Conservation (phyloP, 169 alveolate species). For the Cryptosporidium canis region DNA sequence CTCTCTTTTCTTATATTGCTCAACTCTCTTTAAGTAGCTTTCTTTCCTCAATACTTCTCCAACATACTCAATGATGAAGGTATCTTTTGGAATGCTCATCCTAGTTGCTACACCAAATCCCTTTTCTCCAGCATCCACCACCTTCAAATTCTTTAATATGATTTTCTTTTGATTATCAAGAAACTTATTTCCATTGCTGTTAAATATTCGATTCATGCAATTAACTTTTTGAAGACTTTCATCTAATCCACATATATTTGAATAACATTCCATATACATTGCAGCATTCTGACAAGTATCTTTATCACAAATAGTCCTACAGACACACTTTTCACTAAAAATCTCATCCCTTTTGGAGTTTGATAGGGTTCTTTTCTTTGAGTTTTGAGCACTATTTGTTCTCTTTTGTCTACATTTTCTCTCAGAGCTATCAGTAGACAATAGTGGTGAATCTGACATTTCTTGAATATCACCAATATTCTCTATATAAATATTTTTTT, state of each 20-base stretch:
- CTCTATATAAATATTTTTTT: slow-evolving; percentile 34
- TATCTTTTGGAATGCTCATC: slow-evolving; percentile 79
- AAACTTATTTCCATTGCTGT: slow-evolving; percentile 23
- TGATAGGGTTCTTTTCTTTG: not conserved
- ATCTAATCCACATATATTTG: slow-evolving; percentile 74
- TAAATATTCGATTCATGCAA: slow-evolving; percentile 76
- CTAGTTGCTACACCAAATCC: slow-evolving; percentile 83
- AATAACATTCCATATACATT: slow-evolving; percentile 75
- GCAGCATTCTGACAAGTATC: slow-evolving; percentile 75
- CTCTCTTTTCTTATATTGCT: slow-evolving; percentile 80
- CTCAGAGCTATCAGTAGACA: not conserved
- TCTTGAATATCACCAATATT: not conserved
- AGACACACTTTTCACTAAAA: slow-evolving; percentile 57
- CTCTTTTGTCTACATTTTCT: not conserved
- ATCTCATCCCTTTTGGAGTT: not conserved
- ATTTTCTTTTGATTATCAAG: slow-evolving; percentile 43
- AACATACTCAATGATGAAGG: slow-evolving; percentile 84
- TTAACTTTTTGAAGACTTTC: slow-evolving; percentile 66
- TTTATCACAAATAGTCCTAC: slow-evolving; percentile 71
- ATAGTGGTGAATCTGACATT: not conserved
- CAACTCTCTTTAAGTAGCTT: slow-evolving; percentile 78
- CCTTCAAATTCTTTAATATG: slow-evolving; percentile 46
- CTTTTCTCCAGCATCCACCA: slow-evolving; percentile 76
- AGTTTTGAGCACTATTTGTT: not conserved
- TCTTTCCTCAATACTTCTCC: slow-evolving; percentile 83